Base-by-base conservation (phyloP, 805 yeast genomes). In the Pichia thaimueangensis region DNA sequence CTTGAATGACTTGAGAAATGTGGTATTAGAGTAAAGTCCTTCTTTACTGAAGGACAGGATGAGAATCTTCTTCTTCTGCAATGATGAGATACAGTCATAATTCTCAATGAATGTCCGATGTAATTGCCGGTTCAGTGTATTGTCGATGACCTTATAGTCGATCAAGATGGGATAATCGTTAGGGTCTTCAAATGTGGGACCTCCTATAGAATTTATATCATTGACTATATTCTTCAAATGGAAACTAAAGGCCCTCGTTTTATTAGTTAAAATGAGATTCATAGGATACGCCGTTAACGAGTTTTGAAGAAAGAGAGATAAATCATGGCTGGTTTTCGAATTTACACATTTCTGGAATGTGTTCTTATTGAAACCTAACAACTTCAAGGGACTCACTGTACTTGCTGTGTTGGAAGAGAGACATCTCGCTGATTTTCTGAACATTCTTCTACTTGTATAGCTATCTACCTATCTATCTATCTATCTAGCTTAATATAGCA, bases 21-120 rank as follows among this genome's bases (percentile, higher is more conserved):
- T 5, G 5, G 39, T 34, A 22, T 45, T 25, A 9, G 28, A 30
- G 13, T 29, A 25, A 9, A 45, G 30, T 8, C 40, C 41, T 6
- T 15, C 34, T 21, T 45, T 37, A 12, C 43, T 45, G 20, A 45
- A 36, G 13, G 45, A 43, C 6, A 47, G 6, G 4, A 47, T 21
- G 3, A 38, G 10, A 15, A 30, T 23, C 31, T 28, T 30, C 21
- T 20, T n/a, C 7, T 24, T 10, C 21, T 29, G 12, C 16, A 22
- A 1, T n/a, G 11, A 13, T 2, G 20, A 16, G 1, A 29, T 20
- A 7, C 22, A 6, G 13, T 28, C 11, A 29, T 32, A 42, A 6
- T 33, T 12, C 3, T 33, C 15, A 7, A 20, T 10, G 15, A 42
- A 33, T 9, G 30, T 13, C 5, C 28, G 5, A 11, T 36, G 29